Conservation (phyloP, 148 eudicot genomes). For the Vaccinium corymbosum region DNA sequence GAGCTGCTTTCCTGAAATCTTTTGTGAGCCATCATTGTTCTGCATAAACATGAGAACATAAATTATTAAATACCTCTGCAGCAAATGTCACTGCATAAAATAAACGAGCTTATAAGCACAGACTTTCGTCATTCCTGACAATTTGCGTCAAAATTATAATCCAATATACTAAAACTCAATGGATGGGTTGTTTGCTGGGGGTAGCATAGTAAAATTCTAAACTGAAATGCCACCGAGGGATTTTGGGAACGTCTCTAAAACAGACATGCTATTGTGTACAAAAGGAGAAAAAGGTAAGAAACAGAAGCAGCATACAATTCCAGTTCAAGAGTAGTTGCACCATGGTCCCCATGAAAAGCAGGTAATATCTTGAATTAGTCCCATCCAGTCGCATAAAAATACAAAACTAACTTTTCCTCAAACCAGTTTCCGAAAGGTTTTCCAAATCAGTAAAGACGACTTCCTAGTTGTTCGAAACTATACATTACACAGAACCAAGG, state of each 20-base stretch:
- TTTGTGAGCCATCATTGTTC: conserved; percentile 81
- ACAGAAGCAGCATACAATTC: conserved; percentile 3
- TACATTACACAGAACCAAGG: background rate
- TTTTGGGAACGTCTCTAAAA: background rate
- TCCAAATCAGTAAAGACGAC: background rate
- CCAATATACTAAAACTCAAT: background rate
- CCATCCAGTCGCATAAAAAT: background rate
- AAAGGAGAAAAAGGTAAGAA: background rate
- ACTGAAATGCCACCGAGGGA: background rate
- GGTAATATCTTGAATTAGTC: background rate
- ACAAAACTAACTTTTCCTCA: background rate
- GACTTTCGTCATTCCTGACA: background rate
- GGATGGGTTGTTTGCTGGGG: background rate
- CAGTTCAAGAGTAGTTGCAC: conserved; percentile 1
- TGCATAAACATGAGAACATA: conserved; percentile 24
- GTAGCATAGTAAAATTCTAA: background rate
- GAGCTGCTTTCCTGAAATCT: conserved; percentile 81
- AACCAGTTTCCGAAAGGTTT: background rate
- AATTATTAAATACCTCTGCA: background rate
- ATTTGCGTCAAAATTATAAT: background rate
- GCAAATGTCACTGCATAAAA: background rate
- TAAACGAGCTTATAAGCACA: background rate
- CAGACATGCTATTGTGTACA: background rate
- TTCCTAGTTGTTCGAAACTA: background rate
- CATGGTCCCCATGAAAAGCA: background rate